Base-by-base conservation (phyloP, 164 flowering plant genomes). In the Kalanchoe fedtschenkoi region DNA sequence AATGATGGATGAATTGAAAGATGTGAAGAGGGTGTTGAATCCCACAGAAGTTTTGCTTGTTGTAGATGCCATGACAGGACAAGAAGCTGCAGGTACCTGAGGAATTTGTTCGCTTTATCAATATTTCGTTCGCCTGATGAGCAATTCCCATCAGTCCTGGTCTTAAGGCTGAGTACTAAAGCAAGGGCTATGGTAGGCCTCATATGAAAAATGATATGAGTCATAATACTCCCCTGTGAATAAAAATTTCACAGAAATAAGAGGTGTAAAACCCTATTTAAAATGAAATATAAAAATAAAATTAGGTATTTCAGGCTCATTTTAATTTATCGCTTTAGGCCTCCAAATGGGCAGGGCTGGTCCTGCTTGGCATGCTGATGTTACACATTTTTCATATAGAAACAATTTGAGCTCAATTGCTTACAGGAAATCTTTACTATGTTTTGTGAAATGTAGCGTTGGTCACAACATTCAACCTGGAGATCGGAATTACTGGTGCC, bases 61-160 rank as follows among this genome's bases (percentile, higher is more conserved):
- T 69, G 98, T 93, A 62, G 98, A 93, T 81, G 98, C 98, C 38
- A 93, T 93, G 98, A 90, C 98, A 64, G 97, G 98, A 43, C 98
- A 93, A 81, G 97, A 93, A 82, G 97, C 98, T 75, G 98, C 98
- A 72, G 97, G 98, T 89, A 69, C 34, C 59, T 22, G 42, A 28
- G 17, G 30, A 68, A 4, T 41, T 15, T 35, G 22, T 62, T 62
- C 17, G 66, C 39, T 14, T 58, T 5, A 10, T 19, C 4, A 14
- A 1, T 19, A 9, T n/a, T 35, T 58, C n/a, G n/a, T n/a, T n/a
- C n/a, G n/a, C n/a, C 61, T 33, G 6, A 19, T n/a, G 16, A 33
- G 1, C 4, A 19, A 19, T 42, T 39, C 15, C 43, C 43, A 1
- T 15, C 17, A 13, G 46, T 42, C 14, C 1, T n/a, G n/a, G n/a